phyloP scores from a whole-genome alignment of 2,329 filamentous ascomycete genomes.

The Epichloe festucae region DNA sequence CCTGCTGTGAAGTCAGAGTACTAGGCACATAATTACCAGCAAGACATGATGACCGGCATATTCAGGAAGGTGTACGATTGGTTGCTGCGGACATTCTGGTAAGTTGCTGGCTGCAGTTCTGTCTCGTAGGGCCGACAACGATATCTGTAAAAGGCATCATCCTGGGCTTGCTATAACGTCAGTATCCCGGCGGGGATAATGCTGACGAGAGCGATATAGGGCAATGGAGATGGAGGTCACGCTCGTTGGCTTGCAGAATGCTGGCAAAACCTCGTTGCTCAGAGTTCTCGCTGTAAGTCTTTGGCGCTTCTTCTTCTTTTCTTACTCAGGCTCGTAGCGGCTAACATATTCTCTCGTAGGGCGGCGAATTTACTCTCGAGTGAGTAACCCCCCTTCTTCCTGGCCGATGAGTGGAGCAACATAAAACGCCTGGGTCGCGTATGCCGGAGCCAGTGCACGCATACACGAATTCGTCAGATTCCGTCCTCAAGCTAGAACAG shows the following conservation, averaged over 20 bases:
- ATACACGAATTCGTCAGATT: background rate
- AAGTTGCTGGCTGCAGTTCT: constrained; percentile 22
- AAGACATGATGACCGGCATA: constrained; percentile 63
- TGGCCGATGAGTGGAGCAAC: background rate
- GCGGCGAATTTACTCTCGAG: constrained; percentile 97
- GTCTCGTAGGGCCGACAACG: background rate
- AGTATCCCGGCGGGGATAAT: background rate
- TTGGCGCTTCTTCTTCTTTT: background rate
- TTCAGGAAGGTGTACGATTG: constrained; percentile 96
- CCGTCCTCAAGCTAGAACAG: background rate
- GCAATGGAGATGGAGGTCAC: constrained; percentile 99
- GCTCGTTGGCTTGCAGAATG: constrained; percentile 96
- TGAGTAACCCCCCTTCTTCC: constrained; percentile 37
- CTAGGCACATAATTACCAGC: background rate
- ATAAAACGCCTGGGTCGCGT: background rate
- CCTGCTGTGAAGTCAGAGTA: background rate
- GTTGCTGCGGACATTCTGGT: constrained; percentile 97
- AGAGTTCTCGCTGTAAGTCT: constrained; percentile 81
- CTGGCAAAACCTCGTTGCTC: constrained; percentile 90
- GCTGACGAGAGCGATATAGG: constrained; percentile 38
- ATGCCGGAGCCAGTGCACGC: background rate
- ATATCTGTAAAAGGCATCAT: background rate
- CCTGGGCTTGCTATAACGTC: constrained; percentile 1
- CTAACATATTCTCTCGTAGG: constrained; percentile 37
- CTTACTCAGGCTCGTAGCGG: background rate